Percentiles rank a stretch among this genome's conserved stretches.
These are phyloP conservation scores for Penicillium occitanis DNA, from an alignment of 2,329 filamentous ascomycete genomes.

Conservation along the genomic window DNA sequence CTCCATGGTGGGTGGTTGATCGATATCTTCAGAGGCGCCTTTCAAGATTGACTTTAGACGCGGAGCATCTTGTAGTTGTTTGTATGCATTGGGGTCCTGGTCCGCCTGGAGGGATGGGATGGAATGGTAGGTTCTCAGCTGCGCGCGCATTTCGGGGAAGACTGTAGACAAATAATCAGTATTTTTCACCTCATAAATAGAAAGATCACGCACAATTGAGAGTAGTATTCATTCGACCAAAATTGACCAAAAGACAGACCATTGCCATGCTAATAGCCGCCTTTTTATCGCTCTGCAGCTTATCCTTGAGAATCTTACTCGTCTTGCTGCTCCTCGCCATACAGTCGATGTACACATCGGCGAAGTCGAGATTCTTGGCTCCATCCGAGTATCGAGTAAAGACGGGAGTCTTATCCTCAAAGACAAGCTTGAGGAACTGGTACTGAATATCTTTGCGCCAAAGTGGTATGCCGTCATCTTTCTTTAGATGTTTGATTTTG, in stretches of 20 bases:
- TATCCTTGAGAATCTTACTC: constrained; percentile 96
- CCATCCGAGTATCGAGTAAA: constrained; percentile 92
- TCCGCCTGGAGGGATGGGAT: constrained; percentile 94
- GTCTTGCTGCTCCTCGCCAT: constrained; percentile 99
- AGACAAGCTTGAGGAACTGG: constrained; percentile 63
- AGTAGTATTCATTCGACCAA: constrained; percentile 98
- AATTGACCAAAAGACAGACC: constrained; percentile 96
- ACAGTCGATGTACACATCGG: constrained; percentile 95
- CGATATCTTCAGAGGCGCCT: constrained; percentile 86
- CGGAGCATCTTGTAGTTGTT: constrained; percentile 94
- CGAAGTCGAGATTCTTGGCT: constrained; percentile 73
- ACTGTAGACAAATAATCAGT: constrained; percentile 54
- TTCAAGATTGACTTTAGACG: constrained; percentile 96
- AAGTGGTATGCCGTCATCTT: constrained; percentile 65
- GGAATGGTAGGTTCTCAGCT: constrained; percentile 94
- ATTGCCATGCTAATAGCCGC: constrained; percentile 98
- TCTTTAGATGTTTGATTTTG: constrained; percentile 66
- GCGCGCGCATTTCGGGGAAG: constrained; percentile 98
- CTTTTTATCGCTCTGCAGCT: constrained; percentile 85
- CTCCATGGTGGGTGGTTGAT: constrained; percentile 79
- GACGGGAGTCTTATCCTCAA: constrained; percentile 62
- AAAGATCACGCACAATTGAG: constrained; percentile 72
- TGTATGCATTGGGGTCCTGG: constrained; percentile 94
- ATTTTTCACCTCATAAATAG: neutral
- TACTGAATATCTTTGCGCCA: constrained; percentile 69